Evolutionary conservation across 2,329 filamentous ascomycete species (phyloP), one percentile per base, ranked within the genome.

Genomic region (Fusarium sp.): DNA sequence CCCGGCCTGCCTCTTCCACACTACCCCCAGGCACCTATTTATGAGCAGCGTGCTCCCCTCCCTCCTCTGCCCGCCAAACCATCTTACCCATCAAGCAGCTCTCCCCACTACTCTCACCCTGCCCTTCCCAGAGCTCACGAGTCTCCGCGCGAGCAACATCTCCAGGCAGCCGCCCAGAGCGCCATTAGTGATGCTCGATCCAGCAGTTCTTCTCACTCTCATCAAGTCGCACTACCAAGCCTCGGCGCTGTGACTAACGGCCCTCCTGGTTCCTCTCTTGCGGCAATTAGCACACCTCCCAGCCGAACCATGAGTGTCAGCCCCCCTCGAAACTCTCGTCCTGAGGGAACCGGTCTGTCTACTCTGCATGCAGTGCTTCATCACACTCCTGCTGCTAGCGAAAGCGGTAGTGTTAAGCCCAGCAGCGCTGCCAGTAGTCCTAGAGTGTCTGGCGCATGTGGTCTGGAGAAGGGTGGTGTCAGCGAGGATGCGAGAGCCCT

Each of bases 401-500:
- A 84, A 76, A 81, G 82, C 34, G 82, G 77, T 65, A 84, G 81
- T 71, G 82, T 81, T 12, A 84, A 84, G 63, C 77, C 81, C 29
- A 79, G 79, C 69, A 84, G 84, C 72, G 82, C 81, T 10, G 76
- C 77, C 68, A 87, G 84, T 71, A 81, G 78, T 55, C 78, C 79
- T 9, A 76, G 79, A 53, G 63, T 73, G 22, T 74, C 63, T 38
- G 75, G 66, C 24, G 54, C 75, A 18, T 74, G 72, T 20, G 69
- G 72, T 8, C 57, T 77, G 11, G 79, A 81, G 51, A 78, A 78
- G 63, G 73, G 75, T 27, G 86, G 84, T 8, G 88, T 87, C 51
- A 82, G 85, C 20, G 90, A 92, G 77, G 91, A 93, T 71, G 86
- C 86, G 66, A 84, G 90, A 70, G 90, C 90, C 3, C 78, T 93